Evolutionary conservation across 495 filamentous ascomycete genomes (phyloP), one percentile per base, ranked within the genome.

Genomic region (Sabuloglossum arenarium): DNA sequence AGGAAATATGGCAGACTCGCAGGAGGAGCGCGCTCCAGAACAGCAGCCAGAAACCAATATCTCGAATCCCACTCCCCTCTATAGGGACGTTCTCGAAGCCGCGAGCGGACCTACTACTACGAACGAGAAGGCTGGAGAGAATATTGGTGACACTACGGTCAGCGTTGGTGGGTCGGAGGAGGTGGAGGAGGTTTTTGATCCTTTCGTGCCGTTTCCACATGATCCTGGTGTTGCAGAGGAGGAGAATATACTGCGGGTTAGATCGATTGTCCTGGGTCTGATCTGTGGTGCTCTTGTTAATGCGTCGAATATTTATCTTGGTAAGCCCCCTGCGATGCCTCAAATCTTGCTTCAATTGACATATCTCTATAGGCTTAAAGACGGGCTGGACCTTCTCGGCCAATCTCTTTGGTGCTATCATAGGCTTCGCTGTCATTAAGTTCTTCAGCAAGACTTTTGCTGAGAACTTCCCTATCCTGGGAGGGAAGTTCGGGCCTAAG

Each of bases 401-500:
- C 31, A 53, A 53, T 53, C 51, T 79, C 58, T 79, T 79, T 56
- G 75, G 75, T 21, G 73, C 80, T 53, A 81, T 84, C 53, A 78
- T 81, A 61, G 80, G 80, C 49, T 84, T 80, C 55, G 78, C 73
- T n/a, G 72, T 84, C 55, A 60, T 84, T 58, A 82, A 81, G 56
- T 67, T 74, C 53, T 61, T 73, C 55, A 70, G 74, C 24, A 76
- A 64, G 53, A 66, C 64, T 16, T 69, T 74, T 47, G 63, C 63
- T 3, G 62, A 67, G 21, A 69, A 70, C 14, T 65, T 79, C 50
- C 78, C 78, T 16, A 72, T 83, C 42, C 69, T 82, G 14, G 79
- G 79, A 27, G 77, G 77, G 19, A 57, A 59, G 32, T 83, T 83
- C 56, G 80, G 79, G 0, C 80, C 79, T 16, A 76, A 80, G 61